Percentiles rank a stretch among this genome's conserved stretches.
phyloP scores from a whole-genome alignment of 768 basidiomycete genomes.

The Leccinum incarnatum region DNA sequence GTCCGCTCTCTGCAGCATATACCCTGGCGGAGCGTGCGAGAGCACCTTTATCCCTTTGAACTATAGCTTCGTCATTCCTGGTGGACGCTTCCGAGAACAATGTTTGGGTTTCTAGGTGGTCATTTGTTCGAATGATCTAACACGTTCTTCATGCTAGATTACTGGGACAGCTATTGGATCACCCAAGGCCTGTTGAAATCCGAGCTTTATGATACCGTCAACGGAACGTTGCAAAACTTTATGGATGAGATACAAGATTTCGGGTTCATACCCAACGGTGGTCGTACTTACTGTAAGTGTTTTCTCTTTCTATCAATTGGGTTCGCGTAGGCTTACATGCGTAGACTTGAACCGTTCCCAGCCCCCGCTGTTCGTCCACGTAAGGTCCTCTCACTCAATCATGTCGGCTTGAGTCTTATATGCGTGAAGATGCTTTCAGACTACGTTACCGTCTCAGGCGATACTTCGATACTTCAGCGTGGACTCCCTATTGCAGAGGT shows the following conservation, averaged over 20 bases:
- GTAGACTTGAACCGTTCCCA: constrained; percentile 87
- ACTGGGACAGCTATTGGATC: constrained; percentile 83
- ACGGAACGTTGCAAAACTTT: constrained; percentile 84
- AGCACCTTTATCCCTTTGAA: constrained; percentile 88
- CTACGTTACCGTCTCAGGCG: constrained; percentile 73
- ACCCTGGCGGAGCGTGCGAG: constrained; percentile 56
- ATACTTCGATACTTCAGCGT: constrained; percentile 69
- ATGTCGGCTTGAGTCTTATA: background rate
- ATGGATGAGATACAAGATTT: constrained; percentile 86
- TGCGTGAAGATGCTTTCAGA: constrained; percentile 73
- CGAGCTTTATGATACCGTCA: constrained; percentile 67
- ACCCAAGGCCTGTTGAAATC: constrained; percentile 83
- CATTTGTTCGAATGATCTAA: background rate
- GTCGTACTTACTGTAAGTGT: constrained; percentile 78
- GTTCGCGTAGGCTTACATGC: background rate
- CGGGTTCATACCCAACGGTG: constrained; percentile 95
- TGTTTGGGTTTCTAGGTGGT: constrained; percentile 47
- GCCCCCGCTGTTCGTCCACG: constrained; percentile 84
- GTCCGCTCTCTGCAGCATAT: constrained; percentile 58
- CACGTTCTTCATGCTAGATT: constrained; percentile 34
- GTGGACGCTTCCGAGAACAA: constrained; percentile 81
- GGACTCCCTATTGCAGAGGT: constrained; percentile 87
- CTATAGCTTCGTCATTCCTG: constrained; percentile 88
- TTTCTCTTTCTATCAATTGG: background rate
- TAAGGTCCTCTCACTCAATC: constrained; percentile 26